Evolutionary conservation across 805 yeast genomes (phyloP).

Genomic region (Henningerozyma blattae): DNA sequence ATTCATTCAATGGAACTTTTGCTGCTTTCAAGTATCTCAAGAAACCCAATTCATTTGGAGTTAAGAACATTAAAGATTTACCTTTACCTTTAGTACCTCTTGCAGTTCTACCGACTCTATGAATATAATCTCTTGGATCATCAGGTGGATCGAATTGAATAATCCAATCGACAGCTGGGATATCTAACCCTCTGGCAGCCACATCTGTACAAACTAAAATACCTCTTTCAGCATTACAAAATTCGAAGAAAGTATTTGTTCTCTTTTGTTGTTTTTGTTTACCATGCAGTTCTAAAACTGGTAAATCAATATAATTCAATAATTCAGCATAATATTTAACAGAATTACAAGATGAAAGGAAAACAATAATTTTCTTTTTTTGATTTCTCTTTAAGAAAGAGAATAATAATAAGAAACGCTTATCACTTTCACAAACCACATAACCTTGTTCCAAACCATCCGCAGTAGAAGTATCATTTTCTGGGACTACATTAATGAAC

Average conservation of each 20-base stretch:
- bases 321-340: slow-evolving; percentile 94
- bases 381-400: slow-evolving; percentile 88
- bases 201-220: slow-evolving; percentile 93
- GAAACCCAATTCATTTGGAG: slow-evolving; percentile 91
- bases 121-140: slow-evolving; percentile 98
- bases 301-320: slow-evolving; percentile 89
- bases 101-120: slow-evolving; percentile 98
- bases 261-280: slow-evolving; percentile 98
- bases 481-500: slow-evolving; percentile 86
- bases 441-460: slow-evolving; percentile 98
- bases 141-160: slow-evolving; percentile 99
- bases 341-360: slow-evolving; percentile 90
- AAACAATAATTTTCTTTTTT: slow-evolving; percentile 88
- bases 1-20: slow-evolving; percentile 94
- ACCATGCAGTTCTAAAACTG: slow-evolving; percentile 93
- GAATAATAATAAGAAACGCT: slow-evolving; percentile 78
- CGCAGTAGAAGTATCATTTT: slow-evolving; percentile 77
- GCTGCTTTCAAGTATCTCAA: slow-evolving; percentile 91
- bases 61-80: slow-evolving; percentile 85
- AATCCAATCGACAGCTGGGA: slow-evolving; percentile 98
- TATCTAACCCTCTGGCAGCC: slow-evolving; percentile 98
- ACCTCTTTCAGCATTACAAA: slow-evolving; percentile 93
- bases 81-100: slow-evolving; percentile 88
- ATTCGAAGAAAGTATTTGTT: slow-evolving; percentile 95
- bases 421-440: slow-evolving; percentile 94